Percentiles rank a stretch among this genome's conserved stretches.
These are phyloP conservation scores for Dactylorhiza incarnata DNA, from an alignment of 106 monocot species.

Conservation along the genomic window DNA sequence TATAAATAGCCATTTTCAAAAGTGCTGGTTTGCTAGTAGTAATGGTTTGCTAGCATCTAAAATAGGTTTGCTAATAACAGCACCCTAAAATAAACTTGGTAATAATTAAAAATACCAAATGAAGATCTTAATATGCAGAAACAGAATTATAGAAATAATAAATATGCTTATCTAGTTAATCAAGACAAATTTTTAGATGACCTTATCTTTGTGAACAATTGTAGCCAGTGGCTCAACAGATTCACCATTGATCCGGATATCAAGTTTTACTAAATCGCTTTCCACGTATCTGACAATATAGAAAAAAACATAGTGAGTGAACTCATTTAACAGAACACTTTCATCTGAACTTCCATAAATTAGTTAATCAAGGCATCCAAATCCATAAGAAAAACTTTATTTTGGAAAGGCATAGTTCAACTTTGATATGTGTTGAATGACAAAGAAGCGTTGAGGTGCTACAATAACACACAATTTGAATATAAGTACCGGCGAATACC, in stretches of 20 bases:
- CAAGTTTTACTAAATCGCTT: constrained; percentile 88
- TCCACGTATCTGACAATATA: constrained; percentile 61
- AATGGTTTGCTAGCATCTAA: too few relatives aligned
- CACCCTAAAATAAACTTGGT: too few relatives aligned
- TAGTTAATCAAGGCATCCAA: neutral
- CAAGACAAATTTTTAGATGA: constrained; percentile 18
- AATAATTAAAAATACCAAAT: neutral
- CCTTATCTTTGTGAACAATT: constrained; percentile 98
- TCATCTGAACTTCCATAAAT: neutral
- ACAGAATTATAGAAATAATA: neutral
- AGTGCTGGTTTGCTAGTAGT: too few relatives aligned
- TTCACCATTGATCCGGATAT: constrained; percentile 90
- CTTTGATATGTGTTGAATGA: neutral
- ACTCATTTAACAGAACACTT: neutral
- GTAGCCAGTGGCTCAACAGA: constrained; percentile 88
- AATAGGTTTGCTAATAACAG: too few relatives aligned
- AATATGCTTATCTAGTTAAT: neutral
- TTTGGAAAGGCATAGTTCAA: neutral
- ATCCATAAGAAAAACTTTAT: neutral
- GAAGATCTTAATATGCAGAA: neutral
- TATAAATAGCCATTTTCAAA: too few relatives aligned
- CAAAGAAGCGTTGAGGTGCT: too few relatives aligned
- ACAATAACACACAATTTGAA: too few relatives aligned
- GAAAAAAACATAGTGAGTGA: neutral
- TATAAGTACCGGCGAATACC: too few relatives aligned